phyloP scores from a whole-genome alignment of 495 filamentous ascomycete species.

The Hypoxylon trugodes region DNA sequence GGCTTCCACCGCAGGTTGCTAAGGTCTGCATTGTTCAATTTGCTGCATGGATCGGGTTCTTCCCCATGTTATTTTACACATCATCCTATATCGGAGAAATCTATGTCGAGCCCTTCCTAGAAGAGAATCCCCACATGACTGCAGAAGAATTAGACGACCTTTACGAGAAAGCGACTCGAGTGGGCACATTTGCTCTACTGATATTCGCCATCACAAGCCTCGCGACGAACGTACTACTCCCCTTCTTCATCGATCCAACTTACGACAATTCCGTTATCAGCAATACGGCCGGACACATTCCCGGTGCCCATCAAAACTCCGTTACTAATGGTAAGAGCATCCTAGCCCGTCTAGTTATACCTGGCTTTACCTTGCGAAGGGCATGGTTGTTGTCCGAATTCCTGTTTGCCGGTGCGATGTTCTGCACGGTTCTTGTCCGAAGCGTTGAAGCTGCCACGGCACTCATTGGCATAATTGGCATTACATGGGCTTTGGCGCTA shows the following conservation, averaged over 20 bases:
- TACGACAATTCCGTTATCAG: constrained; percentile 56
- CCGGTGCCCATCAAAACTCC: constrained; percentile 39
- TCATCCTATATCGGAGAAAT: constrained; percentile 92
- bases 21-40: constrained; percentile 89
- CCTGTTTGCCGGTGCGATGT: constrained; percentile 80
- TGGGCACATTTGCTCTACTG: constrained; percentile 86
- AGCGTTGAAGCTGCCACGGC: constrained; percentile 71
- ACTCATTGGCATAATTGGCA: constrained; percentile 79
- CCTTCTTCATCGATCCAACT: constrained; percentile 80
- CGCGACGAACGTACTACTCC: constrained; percentile 78
- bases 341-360: constrained; percentile 71
- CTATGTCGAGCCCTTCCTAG: constrained; percentile 82
- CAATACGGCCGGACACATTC: constrained; percentile 31
- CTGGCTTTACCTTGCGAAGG: constrained; percentile 81
- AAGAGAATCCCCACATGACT: constrained; percentile 77
- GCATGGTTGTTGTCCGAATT: constrained; percentile 85
- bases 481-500: constrained; percentile 87
- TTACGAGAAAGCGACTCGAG: constrained; percentile 83
- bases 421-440: constrained; percentile 78
- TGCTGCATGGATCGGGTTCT: constrained; percentile 93
- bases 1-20: constrained; percentile 79
- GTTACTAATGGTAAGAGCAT: constrained; percentile 49
- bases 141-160: constrained; percentile 74
- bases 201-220: constrained; percentile 86
- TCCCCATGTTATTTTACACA: constrained; percentile 92